phyloP scores from a whole-genome alignment of 1,139 yeast species.

The Blastobotrys elegans region DNA sequence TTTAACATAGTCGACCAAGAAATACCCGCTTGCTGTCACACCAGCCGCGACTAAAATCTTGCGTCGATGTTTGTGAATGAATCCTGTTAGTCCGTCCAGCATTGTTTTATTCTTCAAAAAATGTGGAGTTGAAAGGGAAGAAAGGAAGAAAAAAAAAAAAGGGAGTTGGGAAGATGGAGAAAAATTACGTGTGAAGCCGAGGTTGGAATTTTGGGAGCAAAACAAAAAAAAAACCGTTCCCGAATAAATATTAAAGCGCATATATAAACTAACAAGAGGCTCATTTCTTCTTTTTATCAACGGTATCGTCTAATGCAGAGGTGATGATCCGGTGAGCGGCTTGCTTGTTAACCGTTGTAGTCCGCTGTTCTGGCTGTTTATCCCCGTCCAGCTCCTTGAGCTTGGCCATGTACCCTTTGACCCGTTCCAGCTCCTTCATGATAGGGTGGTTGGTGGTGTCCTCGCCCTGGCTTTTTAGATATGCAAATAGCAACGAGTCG shows the following conservation, averaged over 20 bases:
- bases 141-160: neutral
- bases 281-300: neutral
- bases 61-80: constrained; percentile 58
- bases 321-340: constrained; percentile 44
- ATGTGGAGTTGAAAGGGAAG: constrained; percentile 2
- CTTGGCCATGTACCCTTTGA: constrained; percentile 63
- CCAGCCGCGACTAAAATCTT: constrained; percentile 57
- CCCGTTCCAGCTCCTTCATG: constrained; percentile 64
- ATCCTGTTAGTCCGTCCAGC: constrained; percentile 46
- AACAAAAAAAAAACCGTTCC: too few relatives aligned
- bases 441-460: constrained; percentile 58
- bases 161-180: neutral
- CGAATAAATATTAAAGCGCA: too few relatives aligned
- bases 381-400: constrained; percentile 42
- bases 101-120: neutral
- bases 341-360: constrained; percentile 29
- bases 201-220: neutral
- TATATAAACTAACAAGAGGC: neutral
- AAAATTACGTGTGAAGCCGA: constrained; percentile 1
- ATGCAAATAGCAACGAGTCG: constrained; percentile 45
- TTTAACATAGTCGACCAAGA: constrained; percentile 55
- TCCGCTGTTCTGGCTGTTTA: neutral
- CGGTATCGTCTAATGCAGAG: constrained; percentile 35
- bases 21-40: constrained; percentile 52
- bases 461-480: constrained; percentile 56